phyloP scores from a whole-genome alignment of 2,329 filamentous ascomycete genomes.

The Fusarium sp. region DNA sequence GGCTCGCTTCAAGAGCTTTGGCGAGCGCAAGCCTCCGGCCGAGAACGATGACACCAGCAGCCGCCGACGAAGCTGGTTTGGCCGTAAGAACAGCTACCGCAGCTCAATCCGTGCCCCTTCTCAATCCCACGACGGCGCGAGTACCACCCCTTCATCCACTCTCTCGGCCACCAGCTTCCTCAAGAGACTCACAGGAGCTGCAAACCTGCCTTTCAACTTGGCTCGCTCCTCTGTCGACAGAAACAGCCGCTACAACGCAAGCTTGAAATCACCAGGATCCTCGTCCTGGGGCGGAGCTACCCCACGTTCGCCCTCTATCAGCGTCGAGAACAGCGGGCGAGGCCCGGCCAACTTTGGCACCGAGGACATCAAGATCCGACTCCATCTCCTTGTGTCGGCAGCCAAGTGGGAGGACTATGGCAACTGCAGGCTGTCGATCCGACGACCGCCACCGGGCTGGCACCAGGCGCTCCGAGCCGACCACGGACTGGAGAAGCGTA shows the following conservation, averaged over 20 bases:
- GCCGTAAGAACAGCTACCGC: constrained; percentile 74
- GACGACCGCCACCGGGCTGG: constrained; percentile 75
- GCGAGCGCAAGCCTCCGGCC: constrained; percentile 62
- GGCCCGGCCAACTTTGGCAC: constrained; percentile 72
- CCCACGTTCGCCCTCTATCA: constrained; percentile 69
- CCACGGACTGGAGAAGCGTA: constrained; percentile 83
- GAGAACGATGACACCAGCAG: constrained; percentile 63
- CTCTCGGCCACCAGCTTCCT: constrained; percentile 85
- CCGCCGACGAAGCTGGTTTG: constrained; percentile 68
- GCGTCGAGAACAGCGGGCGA: constrained; percentile 62
- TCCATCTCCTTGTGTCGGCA: constrained; percentile 82
- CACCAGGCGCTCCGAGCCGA: constrained; percentile 69
- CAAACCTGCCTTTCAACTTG: constrained; percentile 82
- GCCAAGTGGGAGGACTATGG: constrained; percentile 94
- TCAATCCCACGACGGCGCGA: constrained; percentile 79
- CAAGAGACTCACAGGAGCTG: constrained; percentile 78
- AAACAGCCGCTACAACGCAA: constrained; percentile 64
- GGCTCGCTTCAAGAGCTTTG: constrained; percentile 79
- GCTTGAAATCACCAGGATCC: constrained; percentile 70
- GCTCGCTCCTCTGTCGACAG: constrained; percentile 79
- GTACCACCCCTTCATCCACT: constrained; percentile 68
- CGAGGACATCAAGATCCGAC: constrained; percentile 82
- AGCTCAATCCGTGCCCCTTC: constrained; percentile 71
- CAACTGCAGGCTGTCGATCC: constrained; percentile 84
- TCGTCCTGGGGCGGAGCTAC: constrained; percentile 63